These are phyloP conservation scores for Beauveria asiatica DNA, from an alignment of 2,329 filamentous ascomycete genomes.

Conservation along the genomic window DNA sequence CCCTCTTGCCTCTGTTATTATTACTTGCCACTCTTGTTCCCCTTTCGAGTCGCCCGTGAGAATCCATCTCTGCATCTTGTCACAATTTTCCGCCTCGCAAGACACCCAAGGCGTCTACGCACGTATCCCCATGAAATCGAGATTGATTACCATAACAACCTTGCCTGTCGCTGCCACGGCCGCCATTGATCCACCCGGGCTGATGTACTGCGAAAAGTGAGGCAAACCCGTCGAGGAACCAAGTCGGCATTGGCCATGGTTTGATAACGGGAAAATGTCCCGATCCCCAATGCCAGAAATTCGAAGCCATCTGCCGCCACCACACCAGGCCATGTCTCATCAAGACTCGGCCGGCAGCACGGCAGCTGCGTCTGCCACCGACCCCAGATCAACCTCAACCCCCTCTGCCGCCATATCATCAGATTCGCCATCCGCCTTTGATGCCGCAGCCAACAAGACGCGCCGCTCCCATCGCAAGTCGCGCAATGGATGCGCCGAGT, in stretches of 20 bases:
- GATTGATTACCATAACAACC: too few relatives aligned
- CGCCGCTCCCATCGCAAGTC: constrained; percentile 32
- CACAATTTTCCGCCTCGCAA: too few relatives aligned
- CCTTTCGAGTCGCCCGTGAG: background rate
- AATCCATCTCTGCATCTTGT: background rate
- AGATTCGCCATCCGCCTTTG: background rate
- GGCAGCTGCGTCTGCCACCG: background rate
- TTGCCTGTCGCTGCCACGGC: too few relatives aligned
- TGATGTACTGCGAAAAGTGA: background rate
- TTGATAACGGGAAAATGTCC: background rate
- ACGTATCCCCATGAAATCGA: too few relatives aligned
- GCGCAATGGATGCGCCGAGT: constrained; percentile 32
- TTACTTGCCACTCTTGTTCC: background rate
- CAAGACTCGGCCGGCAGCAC: background rate
- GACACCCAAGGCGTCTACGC: too few relatives aligned
- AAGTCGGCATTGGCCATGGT: background rate
- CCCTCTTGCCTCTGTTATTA: too few relatives aligned
- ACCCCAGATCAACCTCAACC: background rate
- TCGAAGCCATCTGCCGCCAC: background rate
- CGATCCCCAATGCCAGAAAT: background rate
- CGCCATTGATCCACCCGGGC: background rate
- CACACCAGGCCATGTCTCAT: constrained; percentile 1
- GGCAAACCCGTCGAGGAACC: too few relatives aligned
- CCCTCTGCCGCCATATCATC: background rate
- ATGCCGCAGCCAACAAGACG: constrained; percentile 20